Conservation (phyloP, 257 asterid genomes). For the Solanum rostratum region DNA sequence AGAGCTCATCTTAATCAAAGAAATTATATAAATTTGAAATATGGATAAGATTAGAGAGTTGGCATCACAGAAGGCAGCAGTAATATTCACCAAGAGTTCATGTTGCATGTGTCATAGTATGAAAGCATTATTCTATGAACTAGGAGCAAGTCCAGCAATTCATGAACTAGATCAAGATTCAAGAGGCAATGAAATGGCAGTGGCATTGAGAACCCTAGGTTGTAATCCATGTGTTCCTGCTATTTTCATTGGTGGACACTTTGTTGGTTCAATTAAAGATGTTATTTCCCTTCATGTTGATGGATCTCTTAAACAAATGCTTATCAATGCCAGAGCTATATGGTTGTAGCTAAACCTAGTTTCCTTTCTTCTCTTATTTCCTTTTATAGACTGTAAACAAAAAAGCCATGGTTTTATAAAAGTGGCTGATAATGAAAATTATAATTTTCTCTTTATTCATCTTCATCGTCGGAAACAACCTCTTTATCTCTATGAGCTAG, state of each 20-base stretch:
- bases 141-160: conserved; percentile 73
- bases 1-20: neutral
- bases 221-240: conserved; percentile 71
- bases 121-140: conserved; percentile 58
- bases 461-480: no score
- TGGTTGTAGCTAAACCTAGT: conserved; percentile 20
- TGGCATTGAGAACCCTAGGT: conserved; percentile 45
- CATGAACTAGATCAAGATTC: conserved; percentile 59
- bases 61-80: conserved; percentile 61
- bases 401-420: neutral
- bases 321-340: conserved; percentile 57
- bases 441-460: neutral
- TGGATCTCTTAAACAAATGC: conserved; percentile 59
- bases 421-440: neutral
- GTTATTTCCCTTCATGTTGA: conserved; percentile 62
- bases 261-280: conserved; percentile 56
- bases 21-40: neutral
- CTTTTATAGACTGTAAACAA: neutral
- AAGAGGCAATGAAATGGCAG: conserved; percentile 54
- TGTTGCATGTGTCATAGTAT: conserved; percentile 90
- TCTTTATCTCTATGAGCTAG: no score
- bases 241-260: conserved; percentile 61
- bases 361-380: neutral
- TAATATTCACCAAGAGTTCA: conserved; percentile 75
- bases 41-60: conserved; percentile 59